These are phyloP conservation scores for Penicillium vulpinum DNA, from an alignment of 2,329 filamentous ascomycete genomes.

Conservation along the genomic window DNA sequence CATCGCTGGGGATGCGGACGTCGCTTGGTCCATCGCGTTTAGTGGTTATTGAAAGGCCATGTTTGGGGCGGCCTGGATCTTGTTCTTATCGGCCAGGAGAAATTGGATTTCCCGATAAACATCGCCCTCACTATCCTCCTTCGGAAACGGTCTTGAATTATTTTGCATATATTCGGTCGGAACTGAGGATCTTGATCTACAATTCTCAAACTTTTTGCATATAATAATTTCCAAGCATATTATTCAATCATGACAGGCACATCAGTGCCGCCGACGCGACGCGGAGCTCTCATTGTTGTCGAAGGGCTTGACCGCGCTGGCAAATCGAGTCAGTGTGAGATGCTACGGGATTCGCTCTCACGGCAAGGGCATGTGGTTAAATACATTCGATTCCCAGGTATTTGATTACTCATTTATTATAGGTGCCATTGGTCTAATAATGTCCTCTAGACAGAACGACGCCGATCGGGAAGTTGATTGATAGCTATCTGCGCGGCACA, in stretches of 20 bases:
- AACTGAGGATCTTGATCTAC: background rate
- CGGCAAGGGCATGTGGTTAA: constrained; percentile 54
- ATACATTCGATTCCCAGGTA: constrained; percentile 67
- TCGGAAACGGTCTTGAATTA: background rate
- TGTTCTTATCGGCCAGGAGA: constrained; percentile 22
- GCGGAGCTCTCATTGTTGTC: constrained; percentile 77
- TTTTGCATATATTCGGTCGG: background rate
- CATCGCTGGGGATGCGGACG: constrained; percentile 31
- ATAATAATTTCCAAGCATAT: background rate
- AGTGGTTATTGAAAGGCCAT: constrained; percentile 15
- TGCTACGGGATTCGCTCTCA: constrained; percentile 59
- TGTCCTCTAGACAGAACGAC: constrained; percentile 69
- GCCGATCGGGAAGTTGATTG: constrained; percentile 82
- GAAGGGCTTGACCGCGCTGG: constrained; percentile 89
- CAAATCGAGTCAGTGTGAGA: constrained; percentile 85
- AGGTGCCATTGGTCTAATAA: constrained; percentile 13
- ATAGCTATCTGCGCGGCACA: constrained; percentile 73
- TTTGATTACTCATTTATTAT: background rate
- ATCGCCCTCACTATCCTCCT: background rate
- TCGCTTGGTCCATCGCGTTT: constrained; percentile 34
- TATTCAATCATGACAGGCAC: background rate
- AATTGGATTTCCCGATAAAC: constrained; percentile 18
- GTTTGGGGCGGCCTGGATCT: constrained; percentile 5
- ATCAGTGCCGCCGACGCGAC: constrained; percentile 24
- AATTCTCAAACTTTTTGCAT: background rate